A percentile compares a stretch with the other conserved stretches of the same genome.
Conservation (phyloP, 2,329 filamentous ascomycete genomes). For the Salinomyces thailandicus region DNA sequence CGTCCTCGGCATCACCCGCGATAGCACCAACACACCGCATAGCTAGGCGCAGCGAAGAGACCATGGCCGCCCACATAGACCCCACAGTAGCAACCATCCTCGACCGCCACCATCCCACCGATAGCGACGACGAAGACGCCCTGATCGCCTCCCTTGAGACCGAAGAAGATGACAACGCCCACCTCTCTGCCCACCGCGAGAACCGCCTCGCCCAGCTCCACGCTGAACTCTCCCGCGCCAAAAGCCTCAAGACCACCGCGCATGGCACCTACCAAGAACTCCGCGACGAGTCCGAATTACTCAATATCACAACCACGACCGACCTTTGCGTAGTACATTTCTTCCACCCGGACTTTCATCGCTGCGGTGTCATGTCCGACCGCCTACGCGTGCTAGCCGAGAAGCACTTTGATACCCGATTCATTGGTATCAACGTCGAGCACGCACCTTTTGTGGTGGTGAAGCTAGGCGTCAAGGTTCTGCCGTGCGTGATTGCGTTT, state of each 20-base stretch:
- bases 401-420: conserved; percentile 49
- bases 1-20: conserved; percentile 16
- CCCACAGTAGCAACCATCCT: conserved; percentile 42
- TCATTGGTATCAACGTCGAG: conserved; percentile 49
- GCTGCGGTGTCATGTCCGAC: conserved; percentile 52
- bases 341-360: conserved; percentile 52
- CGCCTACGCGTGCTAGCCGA: conserved; percentile 45
- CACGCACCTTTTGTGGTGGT: conserved; percentile 50
- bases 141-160: conserved; percentile 48
- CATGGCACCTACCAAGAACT: conserved; percentile 46
- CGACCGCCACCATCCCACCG: conserved; percentile 33
- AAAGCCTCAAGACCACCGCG: conserved; percentile 31
- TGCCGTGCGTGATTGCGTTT: conserved; percentile 50
- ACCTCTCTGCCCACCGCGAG: conserved; percentile 45
- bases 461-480: conserved; percentile 46
- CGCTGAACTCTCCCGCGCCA: conserved; percentile 43
- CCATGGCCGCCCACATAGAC: conserved; percentile 38
- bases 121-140: conserved; percentile 49
- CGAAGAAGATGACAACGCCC: conserved; percentile 43
- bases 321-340: conserved; percentile 53
- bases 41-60: too few species aligned
- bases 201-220: conserved; percentile 49
- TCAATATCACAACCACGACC: conserved; percentile 50
- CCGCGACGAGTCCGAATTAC: conserved; percentile 47
- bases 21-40: conserved; percentile 12